Evolutionary conservation across 108 stramenopile species (phyloP), one percentile per base, ranked within the genome.

Genomic region (Skeletonema grethae): DNA sequence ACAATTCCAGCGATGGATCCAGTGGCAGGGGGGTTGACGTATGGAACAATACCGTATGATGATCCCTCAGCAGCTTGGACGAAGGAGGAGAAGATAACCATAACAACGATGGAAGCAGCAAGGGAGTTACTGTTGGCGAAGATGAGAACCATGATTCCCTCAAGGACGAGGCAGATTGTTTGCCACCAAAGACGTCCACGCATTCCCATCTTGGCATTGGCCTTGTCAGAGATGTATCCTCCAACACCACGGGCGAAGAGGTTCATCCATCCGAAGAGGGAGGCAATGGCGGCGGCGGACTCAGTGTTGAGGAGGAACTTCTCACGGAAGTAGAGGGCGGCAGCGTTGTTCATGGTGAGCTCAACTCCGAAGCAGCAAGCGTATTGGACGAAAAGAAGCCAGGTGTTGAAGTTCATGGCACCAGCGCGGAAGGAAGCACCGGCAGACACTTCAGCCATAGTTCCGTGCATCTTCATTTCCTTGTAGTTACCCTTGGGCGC

Each of bases 11-110:
- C 48, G 65, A 95, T 85, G 13, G 86, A 79, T 65, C 94, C 94
- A 28, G 89, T 90, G 56, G 83, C 77, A 32, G 84, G 71, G 6
- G 94, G 94, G 65, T 84, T 69, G 55, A 95, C 77, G 79, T 91
- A 95, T 57, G 94, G 94, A 25, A 95, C 94, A 76, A 95, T 92
- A 32, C 85, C 88, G 56, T 79, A 95, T 2, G 88, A 75, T 24
- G 88, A 60, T 41, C 94, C 94, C 71, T 93, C 90, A 13, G 90
- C 90, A 48, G 77, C 85, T 76, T 95, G 94, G 8, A 93, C 91
- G 62, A 77, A 91, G n/a, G 87, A 18, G 24, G 89, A 90, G 78
- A 95, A 95, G 79, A 84, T 77, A 10, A 89, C 77, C 83, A 95
- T 85, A 67, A 82, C 36, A n/a, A 70, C 60, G 73, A 95, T 90